Evolutionary conservation across 345 rosid genomes (phyloP).

Genomic region (Hirschfeldia incana): DNA sequence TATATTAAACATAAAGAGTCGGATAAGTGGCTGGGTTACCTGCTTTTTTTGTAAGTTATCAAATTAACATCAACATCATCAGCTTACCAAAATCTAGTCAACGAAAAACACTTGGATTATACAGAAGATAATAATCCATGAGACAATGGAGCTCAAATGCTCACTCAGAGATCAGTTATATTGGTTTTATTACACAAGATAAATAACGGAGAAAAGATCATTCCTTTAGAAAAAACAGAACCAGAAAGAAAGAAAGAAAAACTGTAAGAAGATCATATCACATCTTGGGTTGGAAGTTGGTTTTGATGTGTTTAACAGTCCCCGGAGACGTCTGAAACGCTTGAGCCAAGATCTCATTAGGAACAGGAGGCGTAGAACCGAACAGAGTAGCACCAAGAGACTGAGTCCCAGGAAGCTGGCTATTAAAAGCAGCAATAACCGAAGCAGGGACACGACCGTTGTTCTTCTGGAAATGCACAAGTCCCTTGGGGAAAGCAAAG

Average conservation of each 20-base stretch:
- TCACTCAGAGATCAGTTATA: slow-evolving; percentile 11
- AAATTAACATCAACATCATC: slow-evolving; percentile 19
- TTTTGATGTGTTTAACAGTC: slow-evolving; percentile 47
- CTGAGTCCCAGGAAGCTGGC: slow-evolving; percentile 68
- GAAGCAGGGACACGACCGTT: slow-evolving; percentile 44
- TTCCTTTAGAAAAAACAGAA: neutral
- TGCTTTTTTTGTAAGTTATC: slow-evolving; percentile 10
- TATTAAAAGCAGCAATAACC: slow-evolving; percentile 58
- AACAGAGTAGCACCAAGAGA: slow-evolving; percentile 51
- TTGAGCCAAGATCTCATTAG: slow-evolving; percentile 48
- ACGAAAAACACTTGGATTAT: slow-evolving; percentile 9
- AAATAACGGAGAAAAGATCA: neutral
- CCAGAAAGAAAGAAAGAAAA: no score
- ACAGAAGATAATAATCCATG: slow-evolving; percentile 20
- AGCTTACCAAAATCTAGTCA: slow-evolving; percentile 12
- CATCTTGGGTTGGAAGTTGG: slow-evolving; percentile 53
- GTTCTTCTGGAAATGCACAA: slow-evolving; percentile 73
- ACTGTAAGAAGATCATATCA: slow-evolving; percentile 7
- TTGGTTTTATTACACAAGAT: slow-evolving; percentile 16
- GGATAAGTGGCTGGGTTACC: slow-evolving; percentile 21
- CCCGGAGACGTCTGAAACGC: slow-evolving; percentile 53
- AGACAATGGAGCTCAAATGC: slow-evolving; percentile 17
- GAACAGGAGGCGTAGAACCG: slow-evolving; percentile 49
- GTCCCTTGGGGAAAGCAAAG: slow-evolving; percentile 63
- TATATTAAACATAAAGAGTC: slow-evolving; percentile 5